These are phyloP conservation scores for Suillus spraguei DNA, from an alignment of 768 basidiomycete genomes.

Conservation along the genomic window DNA sequence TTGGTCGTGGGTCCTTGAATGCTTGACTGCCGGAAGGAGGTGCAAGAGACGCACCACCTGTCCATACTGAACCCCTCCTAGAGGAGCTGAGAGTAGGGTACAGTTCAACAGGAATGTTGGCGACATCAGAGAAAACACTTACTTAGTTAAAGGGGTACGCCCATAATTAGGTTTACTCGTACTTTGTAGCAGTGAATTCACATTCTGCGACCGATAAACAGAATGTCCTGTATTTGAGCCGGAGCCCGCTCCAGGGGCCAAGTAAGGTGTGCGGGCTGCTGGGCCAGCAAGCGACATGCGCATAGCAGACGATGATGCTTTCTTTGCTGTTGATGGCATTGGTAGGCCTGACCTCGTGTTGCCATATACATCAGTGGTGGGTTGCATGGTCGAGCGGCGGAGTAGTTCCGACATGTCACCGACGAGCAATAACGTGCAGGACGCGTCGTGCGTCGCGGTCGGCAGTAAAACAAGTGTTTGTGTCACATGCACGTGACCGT, in stretches of 20 bases:
- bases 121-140: conserved; percentile 15
- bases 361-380: conserved; percentile 49
- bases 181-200: conserved; percentile 70
- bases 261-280: conserved; percentile 60
- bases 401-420: conserved; percentile 46
- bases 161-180: conserved; percentile 67
- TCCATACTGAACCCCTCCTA: conserved; percentile 78
- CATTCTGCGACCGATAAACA: conserved; percentile 66
- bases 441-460: conserved; percentile 15
- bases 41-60: conserved; percentile 45
- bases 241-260: conserved; percentile 37
- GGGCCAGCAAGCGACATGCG: conserved; percentile 79
- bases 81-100: conserved; percentile 49
- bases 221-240: conserved; percentile 67
- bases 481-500: conserved; percentile 5
- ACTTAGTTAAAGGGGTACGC: conserved; percentile 77
- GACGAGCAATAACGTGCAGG: conserved; percentile 11
- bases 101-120: conserved; percentile 14
- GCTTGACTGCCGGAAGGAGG: conserved; percentile 57
- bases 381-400: conserved; percentile 62
- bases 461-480: conserved; percentile 5
- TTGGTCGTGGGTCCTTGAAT: conserved; percentile 73
- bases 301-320: conserved; percentile 50
- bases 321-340: conserved; percentile 75
- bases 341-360: conserved; percentile 68